Base-by-base conservation (phyloP, 345 rosid species). In the Cardamine chenopodiifolia region DNA sequence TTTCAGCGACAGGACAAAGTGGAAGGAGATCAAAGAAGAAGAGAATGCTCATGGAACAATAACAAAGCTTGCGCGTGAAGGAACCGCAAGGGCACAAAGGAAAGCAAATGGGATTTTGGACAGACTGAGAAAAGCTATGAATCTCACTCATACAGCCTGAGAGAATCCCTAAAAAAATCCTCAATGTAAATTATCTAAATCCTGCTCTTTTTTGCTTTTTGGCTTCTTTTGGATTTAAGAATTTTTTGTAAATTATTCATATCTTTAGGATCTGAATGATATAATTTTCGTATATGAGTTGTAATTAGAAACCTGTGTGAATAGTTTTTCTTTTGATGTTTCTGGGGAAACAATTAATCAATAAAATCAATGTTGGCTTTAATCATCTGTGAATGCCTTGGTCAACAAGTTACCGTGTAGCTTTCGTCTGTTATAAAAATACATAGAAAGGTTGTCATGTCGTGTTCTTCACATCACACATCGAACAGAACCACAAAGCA, bases 81-180 rank as follows among this genome's bases (percentile, higher is more conserved):
- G 99, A 47, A 92, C 98, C 53, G 81, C 98, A 9, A 86, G 99
- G 82, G 99, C 98, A 62, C 88, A 88, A 85, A 85, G 99, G 80
- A 95, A 95, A 80, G 99, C 99, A 6, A 85, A 66, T 9, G 87
- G 88, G 45, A 87, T 92, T 37, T 88, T 95, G 19, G 99, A 89
- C 34, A 86, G 96, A 83, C 56, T 95, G 79, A 86, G 81, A 64
- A 83, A 89, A 62, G 79, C 82, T 56, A 79, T 86, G 81, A 90
- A 85, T 82, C 84, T 86, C 28, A 90, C 99, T 1, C 97, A 95
- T 67, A 92, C 99, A 4, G 94, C 98, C 26, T 95, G 83, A 92
- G 29, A 40, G 19, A 34, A 64, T 25, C 64, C 31, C n/a, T 49
- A 1, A 22, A 45, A 45, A 45, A 59, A 39, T n/a, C 56, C 8